These are phyloP conservation scores for Aspergillus carbonarius DNA, from an alignment of 2,329 filamentous ascomycete genomes.

Conservation along the genomic window DNA sequence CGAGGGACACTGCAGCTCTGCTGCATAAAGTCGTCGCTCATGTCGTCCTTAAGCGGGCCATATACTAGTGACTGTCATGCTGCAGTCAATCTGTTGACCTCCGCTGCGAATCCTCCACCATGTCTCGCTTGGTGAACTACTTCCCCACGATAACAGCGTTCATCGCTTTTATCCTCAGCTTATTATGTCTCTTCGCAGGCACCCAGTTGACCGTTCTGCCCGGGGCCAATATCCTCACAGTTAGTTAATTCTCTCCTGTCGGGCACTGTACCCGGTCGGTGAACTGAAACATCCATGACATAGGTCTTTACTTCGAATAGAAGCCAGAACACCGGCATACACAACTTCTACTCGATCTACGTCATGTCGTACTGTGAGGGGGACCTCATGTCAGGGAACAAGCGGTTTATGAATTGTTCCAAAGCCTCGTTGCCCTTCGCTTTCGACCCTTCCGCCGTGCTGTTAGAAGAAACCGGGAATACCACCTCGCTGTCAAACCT, in stretches of 20 bases:
- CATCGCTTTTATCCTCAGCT: slow-evolving; percentile 57
- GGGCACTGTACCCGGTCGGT: neutral
- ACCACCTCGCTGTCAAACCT: slow-evolving; percentile 54
- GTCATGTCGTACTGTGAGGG: slow-evolving; percentile 61
- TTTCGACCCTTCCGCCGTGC: slow-evolving; percentile 54
- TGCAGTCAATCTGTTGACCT: neutral
- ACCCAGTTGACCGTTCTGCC: slow-evolving; percentile 57
- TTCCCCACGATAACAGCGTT: slow-evolving; percentile 54
- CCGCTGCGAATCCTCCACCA: neutral
- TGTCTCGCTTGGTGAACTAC: slow-evolving; percentile 27
- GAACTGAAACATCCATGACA: slow-evolving; percentile 20
- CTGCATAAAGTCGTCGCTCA: neutral
- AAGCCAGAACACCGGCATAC: slow-evolving; percentile 52
- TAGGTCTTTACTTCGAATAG: slow-evolving; percentile 38
- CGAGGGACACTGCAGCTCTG: neutral
- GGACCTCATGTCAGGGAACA: slow-evolving; percentile 34
- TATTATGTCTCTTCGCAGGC: slow-evolving; percentile 63
- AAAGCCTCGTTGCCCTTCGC: slow-evolving; percentile 54
- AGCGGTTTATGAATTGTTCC: slow-evolving; percentile 58
- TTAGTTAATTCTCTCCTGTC: slow-evolving; percentile 33
- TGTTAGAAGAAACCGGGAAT: slow-evolving; percentile 51
- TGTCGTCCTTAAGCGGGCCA: neutral
- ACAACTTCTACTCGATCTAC: slow-evolving; percentile 63
- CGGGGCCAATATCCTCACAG: slow-evolving; percentile 57
- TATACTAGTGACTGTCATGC: neutral